Evolutionary conservation across 352 stramenopile species (phyloP).

Genomic region (Phytophthora brassicae): DNA sequence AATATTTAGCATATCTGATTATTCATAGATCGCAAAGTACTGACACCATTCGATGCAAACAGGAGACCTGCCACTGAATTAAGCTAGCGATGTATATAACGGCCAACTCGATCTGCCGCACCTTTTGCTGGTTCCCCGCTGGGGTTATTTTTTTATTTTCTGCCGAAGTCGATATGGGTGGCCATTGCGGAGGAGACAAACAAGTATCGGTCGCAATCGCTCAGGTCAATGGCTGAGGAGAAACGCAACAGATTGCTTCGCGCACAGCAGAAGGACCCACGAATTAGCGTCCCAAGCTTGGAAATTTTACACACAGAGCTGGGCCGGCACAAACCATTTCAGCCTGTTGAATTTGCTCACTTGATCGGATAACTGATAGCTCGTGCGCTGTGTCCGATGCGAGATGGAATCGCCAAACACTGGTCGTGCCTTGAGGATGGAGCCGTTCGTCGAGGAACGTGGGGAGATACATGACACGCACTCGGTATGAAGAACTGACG

Average conservation of each 20-base stretch:
- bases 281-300: not conserved
- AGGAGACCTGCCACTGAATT: too few species aligned
- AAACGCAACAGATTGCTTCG: not conserved
- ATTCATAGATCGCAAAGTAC: too few species aligned
- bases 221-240: not conserved
- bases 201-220: too few species aligned
- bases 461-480: conserved; percentile 1
- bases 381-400: not conserved
- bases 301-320: too few species aligned
- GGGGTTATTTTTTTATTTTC: too few species aligned
- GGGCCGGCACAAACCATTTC: not conserved
- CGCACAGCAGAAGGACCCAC: not conserved
- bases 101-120: too few species aligned
- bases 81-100: too few species aligned
- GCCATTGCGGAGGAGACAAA: too few species aligned
- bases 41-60: too few species aligned
- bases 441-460: conserved; percentile 13
- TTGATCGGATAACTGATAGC: not conserved
- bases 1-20: too few species aligned
- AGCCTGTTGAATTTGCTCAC: not conserved
- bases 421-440: conserved; percentile 1
- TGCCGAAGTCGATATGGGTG: too few species aligned
- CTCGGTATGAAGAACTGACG: conserved; percentile 1
- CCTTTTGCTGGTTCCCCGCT: too few species aligned
- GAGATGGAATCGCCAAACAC: conserved; percentile 4